These are phyloP conservation scores for Russula dissimulans DNA, from an alignment of 768 basidiomycete species.

Conservation along the genomic window DNA sequence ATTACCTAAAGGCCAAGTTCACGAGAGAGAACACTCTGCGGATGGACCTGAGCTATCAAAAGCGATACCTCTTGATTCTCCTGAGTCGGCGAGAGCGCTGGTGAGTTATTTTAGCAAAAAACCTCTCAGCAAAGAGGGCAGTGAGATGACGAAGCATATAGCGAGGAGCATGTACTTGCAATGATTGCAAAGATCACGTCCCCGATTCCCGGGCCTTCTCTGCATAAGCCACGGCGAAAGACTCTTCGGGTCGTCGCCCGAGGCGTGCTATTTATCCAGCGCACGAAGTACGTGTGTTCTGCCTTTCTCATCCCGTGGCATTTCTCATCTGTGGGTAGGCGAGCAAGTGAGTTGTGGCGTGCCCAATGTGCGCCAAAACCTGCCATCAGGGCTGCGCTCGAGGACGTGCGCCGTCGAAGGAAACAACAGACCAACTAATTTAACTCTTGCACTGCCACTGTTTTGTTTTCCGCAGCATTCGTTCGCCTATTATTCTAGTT, in stretches of 20 bases:
- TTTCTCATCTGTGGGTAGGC: constrained; percentile 32
- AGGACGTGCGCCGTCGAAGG: constrained; percentile 48
- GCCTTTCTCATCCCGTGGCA: not conserved
- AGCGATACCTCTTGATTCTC: constrained; percentile 74
- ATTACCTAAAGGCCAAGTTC: constrained; percentile 87
- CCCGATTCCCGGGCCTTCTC: constrained; percentile 33
- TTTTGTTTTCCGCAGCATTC: no score
- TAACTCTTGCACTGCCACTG: no score
- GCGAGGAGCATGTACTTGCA: constrained; percentile 63
- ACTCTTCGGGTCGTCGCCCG: constrained; percentile 49
- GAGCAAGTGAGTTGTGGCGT: constrained; percentile 54
- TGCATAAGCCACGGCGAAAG: constrained; percentile 33
- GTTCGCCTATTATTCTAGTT: not conserved
- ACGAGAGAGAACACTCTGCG: constrained; percentile 78
- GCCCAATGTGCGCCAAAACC: constrained; percentile 51
- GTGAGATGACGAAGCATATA: constrained; percentile 22
- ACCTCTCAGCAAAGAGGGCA: no score
- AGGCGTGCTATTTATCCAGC: constrained; percentile 54
- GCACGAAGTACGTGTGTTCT: constrained; percentile 43
- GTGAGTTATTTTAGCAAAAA: constrained; percentile 30
- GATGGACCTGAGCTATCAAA: constrained; percentile 72
- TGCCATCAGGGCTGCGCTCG: constrained; percentile 53
- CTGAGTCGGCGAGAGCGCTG: constrained; percentile 61
- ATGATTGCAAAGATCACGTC: constrained; percentile 72
- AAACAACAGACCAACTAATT: not conserved